Evolutionary conservation across 805 yeast genomes (phyloP).

Genomic region (Saccharomycopsis amapae): DNA sequence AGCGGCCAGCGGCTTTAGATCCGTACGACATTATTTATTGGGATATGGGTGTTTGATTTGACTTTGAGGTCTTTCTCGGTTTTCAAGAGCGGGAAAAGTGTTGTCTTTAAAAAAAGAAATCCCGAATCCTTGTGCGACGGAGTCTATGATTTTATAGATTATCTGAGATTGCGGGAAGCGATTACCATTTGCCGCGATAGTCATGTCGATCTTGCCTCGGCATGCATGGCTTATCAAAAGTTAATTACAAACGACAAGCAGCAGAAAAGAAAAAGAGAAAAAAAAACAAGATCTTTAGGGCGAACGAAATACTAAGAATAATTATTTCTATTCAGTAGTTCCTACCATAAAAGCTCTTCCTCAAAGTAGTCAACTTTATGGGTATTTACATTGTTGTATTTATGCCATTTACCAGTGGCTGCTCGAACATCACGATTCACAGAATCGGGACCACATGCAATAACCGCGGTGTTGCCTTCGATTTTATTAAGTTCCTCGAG

Average conservation of each 20-base stretch:
- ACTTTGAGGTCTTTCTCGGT: no score
- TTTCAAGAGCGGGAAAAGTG: no score
- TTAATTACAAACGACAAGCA: no score
- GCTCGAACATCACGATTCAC: constrained; percentile 31
- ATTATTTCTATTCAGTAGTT: not conserved
- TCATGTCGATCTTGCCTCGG: no score
- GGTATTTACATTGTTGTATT: constrained; percentile 17
- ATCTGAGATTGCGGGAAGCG: no score
- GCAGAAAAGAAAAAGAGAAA: no score
- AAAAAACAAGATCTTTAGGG: no score
- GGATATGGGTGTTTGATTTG: not conserved
- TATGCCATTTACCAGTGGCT: constrained; percentile 28
- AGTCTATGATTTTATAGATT: no score
- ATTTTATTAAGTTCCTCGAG: constrained; percentile 21
- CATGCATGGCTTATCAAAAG: no score
- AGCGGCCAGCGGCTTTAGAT: constrained; percentile 66
- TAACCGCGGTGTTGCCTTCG: constrained; percentile 28
- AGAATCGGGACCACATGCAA: constrained; percentile 33
- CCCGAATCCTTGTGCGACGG: no score
- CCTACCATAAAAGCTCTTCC: constrained; percentile 32
- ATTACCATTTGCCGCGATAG: no score
- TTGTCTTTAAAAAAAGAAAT: no score
- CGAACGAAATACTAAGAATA: not conserved
- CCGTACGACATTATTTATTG: constrained; percentile 56
- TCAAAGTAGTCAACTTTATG: constrained; percentile 32